Percentiles rank a stretch among this genome's conserved stretches.
These are phyloP conservation scores for Chalciporus piperatus DNA, from an alignment of 768 basidiomycete genomes.

Conservation along the genomic window DNA sequence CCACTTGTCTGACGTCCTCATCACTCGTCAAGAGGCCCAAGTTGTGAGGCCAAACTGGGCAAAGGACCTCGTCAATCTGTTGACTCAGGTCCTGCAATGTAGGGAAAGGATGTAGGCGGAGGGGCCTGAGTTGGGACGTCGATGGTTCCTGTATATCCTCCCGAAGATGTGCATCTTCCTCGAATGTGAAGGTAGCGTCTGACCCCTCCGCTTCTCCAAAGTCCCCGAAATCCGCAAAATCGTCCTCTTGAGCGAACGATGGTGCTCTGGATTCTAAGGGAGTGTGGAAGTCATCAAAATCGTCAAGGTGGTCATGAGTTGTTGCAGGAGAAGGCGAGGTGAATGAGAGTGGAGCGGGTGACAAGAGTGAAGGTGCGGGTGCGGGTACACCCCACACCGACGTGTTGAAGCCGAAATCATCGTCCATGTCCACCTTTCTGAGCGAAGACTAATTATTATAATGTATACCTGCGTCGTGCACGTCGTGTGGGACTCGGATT, in stretches of 20 bases:
- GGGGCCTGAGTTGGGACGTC: slow-evolving; percentile 44
- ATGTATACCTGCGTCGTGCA: slow-evolving; percentile 13
- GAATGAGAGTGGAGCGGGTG: slow-evolving; percentile 20
- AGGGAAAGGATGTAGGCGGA: slow-evolving; percentile 65
- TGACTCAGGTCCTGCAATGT: slow-evolving; percentile 52
- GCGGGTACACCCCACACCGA: slow-evolving; percentile 68
- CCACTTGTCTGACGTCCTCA: slow-evolving; percentile 74
- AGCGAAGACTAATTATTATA: not conserved
- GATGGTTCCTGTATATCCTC: slow-evolving; percentile 30
- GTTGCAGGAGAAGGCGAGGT: slow-evolving; percentile 26
- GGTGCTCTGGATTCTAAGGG: slow-evolving; percentile 44
- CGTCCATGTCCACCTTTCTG: slow-evolving; percentile 44
- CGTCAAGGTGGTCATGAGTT: slow-evolving; percentile 44
- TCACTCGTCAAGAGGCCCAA: slow-evolving; percentile 55
- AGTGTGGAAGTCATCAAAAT: slow-evolving; percentile 52
- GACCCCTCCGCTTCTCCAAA: slow-evolving; percentile 64
- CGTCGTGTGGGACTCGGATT: slow-evolving; percentile 1
- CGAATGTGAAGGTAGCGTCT: slow-evolving; percentile 38
- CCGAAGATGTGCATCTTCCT: slow-evolving; percentile 24
- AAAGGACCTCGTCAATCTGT: slow-evolving; percentile 64
- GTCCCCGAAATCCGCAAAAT: slow-evolving; percentile 87
- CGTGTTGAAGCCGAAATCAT: slow-evolving; percentile 68
- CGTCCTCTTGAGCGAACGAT: slow-evolving; percentile 52
- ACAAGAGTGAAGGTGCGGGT: slow-evolving; percentile 29
- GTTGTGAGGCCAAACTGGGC: slow-evolving; percentile 60